Evolutionary conservation across 2,329 filamentous ascomycete genomes (phyloP), one percentile per base, ranked within the genome.

Genomic region (Stylonectria norvegica): DNA sequence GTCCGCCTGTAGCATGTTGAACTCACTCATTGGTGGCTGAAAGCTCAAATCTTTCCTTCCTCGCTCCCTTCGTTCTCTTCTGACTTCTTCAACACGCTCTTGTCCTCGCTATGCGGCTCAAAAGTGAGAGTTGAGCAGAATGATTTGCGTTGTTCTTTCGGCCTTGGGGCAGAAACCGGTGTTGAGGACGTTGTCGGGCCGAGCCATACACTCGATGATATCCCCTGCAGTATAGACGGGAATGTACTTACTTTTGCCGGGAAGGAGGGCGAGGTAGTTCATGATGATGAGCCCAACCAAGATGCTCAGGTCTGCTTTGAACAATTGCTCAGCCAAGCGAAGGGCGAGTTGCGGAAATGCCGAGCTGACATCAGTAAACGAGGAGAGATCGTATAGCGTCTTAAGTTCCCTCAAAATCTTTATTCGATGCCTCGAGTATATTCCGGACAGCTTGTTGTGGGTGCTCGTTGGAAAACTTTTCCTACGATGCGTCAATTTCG

Each of bases 151-250:
- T 78, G 55, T 86, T 75, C 10, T 83, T 33, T 86, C 79, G 0
- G 78, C 75, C 1, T 70, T 70, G 0, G 85, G 83, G 50, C 83
- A 89, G 68, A 90, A 87, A 0, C 85, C 85, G 0, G 78, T 79
- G 60, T 86, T 86, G 35, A 89, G 69, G 2, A 89, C 84, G 42
- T 88, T 87, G 66, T 89, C 82, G 15, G 75, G 81, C 6, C 83
- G 75, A 2, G 85, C 85, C 85, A 89, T 89, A 63, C 84, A 88
- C 61, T 89, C 85, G 52, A 89, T 79, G 36, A 89, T 86, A 57
- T 88, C 79, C 3, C 85, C 85, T 4, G 75, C 74, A 0, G 89
- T 68, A 56, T 87, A 89, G 1, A 83, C 82, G 0, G 83, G 84
- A 12, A 89, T 83, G 58, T 78, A 86, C 36, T 89, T 72, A 7